Evolutionary conservation across 441 rosid species (phyloP), one percentile per base, ranked within the genome.

Genomic region (Jatropha podagrica): DNA sequence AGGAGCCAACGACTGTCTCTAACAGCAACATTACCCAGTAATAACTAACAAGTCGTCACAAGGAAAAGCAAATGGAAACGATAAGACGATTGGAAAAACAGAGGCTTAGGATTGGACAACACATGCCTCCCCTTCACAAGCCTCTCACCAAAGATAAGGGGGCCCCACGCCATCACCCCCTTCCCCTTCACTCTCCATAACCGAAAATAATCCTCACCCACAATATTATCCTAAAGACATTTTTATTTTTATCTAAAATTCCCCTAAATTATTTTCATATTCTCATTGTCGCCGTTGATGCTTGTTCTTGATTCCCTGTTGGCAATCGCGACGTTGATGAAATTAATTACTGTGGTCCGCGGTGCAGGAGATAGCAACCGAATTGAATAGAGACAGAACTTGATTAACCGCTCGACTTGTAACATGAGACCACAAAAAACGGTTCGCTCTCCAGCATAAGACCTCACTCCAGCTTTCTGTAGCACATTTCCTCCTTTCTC

Each of bases 91-190:
- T 78, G 77, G 69, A n/a, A 76, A 77, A 82, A 70, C 78, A 71
- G 23, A 9, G 77, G 77, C 69, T 68, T 42, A 68, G 75, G 71
- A 81, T 77, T 89, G 91, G 93, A 81, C 75, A 78, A 40, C 61
- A 81, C 78, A 12, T 20, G 75, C 73, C 68, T 66, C 76, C 48
- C 27, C 61, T n/a, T 60, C 76, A 13, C 77, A 8, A 69, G 82
- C 93, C 93, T 80, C 76, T 81, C 89, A 54, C 63, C 64, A 8
- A 23, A 59, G 95, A 92, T 90, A 92, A 90, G 91, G 49, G 71
- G 83, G 81, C 44, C 84, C 92, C 86, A 32, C 83, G 49, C 23
- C 37, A 44, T 77, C 73, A 46, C 68, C 78, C 69, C 12, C 5
- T n/a, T 8, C 37, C 20, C n/a, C 17, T 70, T 15, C 64, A 11